Evolutionary conservation across 805 yeast genomes (phyloP), one percentile per base, ranked within the genome.

Genomic region (Starmerella scarabaei): DNA sequence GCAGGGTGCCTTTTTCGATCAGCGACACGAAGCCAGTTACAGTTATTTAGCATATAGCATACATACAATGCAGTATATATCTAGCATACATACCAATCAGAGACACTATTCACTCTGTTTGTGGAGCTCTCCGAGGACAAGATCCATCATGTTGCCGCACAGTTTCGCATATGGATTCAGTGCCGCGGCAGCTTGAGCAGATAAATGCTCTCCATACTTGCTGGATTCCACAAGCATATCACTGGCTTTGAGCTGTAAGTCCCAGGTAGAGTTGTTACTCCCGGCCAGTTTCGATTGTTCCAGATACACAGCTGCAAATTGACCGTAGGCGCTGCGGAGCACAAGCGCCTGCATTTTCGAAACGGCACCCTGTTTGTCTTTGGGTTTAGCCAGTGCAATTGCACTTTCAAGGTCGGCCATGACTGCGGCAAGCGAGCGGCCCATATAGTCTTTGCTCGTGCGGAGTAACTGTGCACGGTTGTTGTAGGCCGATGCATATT

Each of bases 91-190:
- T 15, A 15, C 16, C n/a, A 16, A 29, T 7, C 18, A 16, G n/a
- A 12, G 7, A 5, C n/a, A 14, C 30, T 14, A 27, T 14, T 14
- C 30, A 16, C 11, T 5, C 7, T 12, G n/a, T n/a, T n/a, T n/a
- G n/a, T 23, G 8, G 20, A 30, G 15, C 16, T 17, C 33, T 7
- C 38, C 23, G 28, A 41, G 19, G 9, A 33, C 37, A 3, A 33
- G n/a, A 39, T 49, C 52, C 33, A 59, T 53, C 41, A 58, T 55
- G 35, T 50, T 51, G 5, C 63, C 63, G 34, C 63, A 59, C 24
- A 59, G 43, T 40, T 57, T 52, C 8, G 63, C 61, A 40, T 55
- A 59, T 28, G 62, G 63, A 34, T 59, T 59, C 24, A 54, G 43
- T 27, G 41, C 41, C 16, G 45, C 47, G 6, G 62, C 53, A 18